Evolutionary conservation across 1,284 basidiomycete genomes (phyloP), one percentile per base, ranked within the genome.

Genomic region (Tilletiopsis washingtonensis): DNA sequence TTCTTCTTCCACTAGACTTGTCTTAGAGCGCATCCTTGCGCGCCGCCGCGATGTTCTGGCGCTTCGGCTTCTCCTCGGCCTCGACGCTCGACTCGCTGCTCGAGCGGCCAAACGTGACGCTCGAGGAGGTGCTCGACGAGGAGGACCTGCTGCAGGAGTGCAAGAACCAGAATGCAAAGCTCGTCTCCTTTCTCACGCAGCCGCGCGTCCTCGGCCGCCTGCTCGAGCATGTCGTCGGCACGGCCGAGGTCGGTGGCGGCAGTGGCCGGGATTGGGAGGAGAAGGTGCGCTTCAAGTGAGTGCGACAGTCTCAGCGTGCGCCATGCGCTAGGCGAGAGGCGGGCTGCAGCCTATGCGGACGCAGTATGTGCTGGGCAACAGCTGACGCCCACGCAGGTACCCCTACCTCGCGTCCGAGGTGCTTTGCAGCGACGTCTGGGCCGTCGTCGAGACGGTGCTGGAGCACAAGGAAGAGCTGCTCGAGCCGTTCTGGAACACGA

Each of bases 391-490:
- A 34, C n/a, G 29, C 29, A 58, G 62, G 75, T 97, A 91, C 74
- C 91, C 93, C 0, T 88, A 89, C 69, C 82, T 94, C 27, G 86
- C 90, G 15, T 91, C 91, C 15, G 94, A 99, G 75, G 90, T 98
- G 25, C 80, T 99, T 29, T 91, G 90, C 74, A 87, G 86, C 75
- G 91, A 96, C 67, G 84, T 94, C 74, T 94, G 90, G 85, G 86
- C 85, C 19, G 87, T 98, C 62, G 84, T 90, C 43, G 88, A 93
- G 73, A 87, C 87, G 2, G 86, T 91, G 67, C 79, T 94, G 65
- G 81, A 80, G 61, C 79, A 86, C 66, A 78, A 80, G 41, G 78
- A 82, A 20, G 81, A 84, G 58, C 73, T 75, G 21, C 57, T 75
- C 1, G 53, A 59, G 26, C 67, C 60, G 6, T 94, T 94, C 78